Conservation (phyloP, 2,329 filamentous ascomycete species). For the Ophiosphaerella herpotricha region DNA sequence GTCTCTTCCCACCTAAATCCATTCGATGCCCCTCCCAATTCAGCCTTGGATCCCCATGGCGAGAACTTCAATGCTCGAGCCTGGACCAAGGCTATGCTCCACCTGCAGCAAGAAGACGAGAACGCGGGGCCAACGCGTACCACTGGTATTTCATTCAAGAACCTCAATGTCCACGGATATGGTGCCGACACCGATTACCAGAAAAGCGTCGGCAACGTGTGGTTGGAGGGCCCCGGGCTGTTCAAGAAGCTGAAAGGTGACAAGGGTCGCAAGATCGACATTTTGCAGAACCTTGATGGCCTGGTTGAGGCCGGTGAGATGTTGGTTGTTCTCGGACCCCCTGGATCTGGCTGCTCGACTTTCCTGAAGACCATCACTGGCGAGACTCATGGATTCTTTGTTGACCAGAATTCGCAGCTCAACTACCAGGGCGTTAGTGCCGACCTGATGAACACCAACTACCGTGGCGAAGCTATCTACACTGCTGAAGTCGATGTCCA, state of each 20-base stretch:
- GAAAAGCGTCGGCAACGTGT: conserved; percentile 56
- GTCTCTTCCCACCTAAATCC: conserved; percentile 46
- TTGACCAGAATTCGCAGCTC: conserved; percentile 72
- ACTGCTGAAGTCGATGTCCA: conserved; percentile 84
- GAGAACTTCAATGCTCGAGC: conserved; percentile 54
- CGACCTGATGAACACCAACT: conserved; percentile 75
- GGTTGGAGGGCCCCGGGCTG: conserved; percentile 47
- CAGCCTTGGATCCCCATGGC: conserved; percentile 52
- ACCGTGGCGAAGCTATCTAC: conserved; percentile 85
- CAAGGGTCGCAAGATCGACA: conserved; percentile 59
- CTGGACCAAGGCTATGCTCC: conserved; percentile 57
- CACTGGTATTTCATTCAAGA: conserved; percentile 53
- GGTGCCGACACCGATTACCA: conserved; percentile 57
- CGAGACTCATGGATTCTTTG: conserved; percentile 77
- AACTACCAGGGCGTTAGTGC: conserved; percentile 80
- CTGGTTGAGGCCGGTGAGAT: conserved; percentile 73
- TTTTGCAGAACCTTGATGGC: conserved; percentile 70
- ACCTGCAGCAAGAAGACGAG: conserved; percentile 50
- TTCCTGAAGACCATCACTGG: conserved; percentile 84
- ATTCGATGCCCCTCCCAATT: conserved; percentile 47
- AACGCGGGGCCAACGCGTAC: conserved; percentile 50
- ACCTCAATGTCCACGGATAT: conserved; percentile 56
- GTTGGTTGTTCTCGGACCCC: conserved; percentile 74
- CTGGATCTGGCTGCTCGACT: conserved; percentile 74
- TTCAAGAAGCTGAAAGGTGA: conserved; percentile 42